Evolutionary conservation across 441 rosid species (phyloP), one percentile per base, ranked within the genome.

Genomic region (Eutrema salsugineum): DNA sequence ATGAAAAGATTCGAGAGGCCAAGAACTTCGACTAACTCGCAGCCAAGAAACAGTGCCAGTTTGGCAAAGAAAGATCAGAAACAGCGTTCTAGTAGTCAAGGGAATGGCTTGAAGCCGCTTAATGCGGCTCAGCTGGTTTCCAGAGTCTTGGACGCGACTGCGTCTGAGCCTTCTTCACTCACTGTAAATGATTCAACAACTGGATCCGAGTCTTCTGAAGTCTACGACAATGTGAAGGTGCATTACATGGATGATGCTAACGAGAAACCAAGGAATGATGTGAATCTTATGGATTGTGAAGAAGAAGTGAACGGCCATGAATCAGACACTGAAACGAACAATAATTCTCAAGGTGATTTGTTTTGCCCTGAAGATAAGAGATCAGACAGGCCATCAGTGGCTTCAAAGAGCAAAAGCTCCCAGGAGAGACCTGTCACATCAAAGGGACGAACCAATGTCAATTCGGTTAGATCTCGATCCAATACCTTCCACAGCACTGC

Each of bases 341-440:
- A 40, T 66, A 70, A 53, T 30, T 90, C 93, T 68, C 91, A 84
- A 38, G 89, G 86, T 35, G 93, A 90, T 73, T 67, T 82, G 5
- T 77, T 76, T 39, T 64, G 77, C 14, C 68, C 60, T 35, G 92
- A 90, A 64, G 92, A 86, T 64, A 89, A 86, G 82, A 89, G 72
- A 67, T 73, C 64, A 68, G 88, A 81, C 33, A 77, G 69, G 32
- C 70, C 73, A 69, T 55, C 76, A 10, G 54, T 66, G 65, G 81
- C 79, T 36, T 57, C 78, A 42, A 82, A 73, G 62, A 85, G 74
- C 22, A 83, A 77, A 69, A 77, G 68, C 72, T 72, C 84, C 5
- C 75, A 75, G 44, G 83, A 86, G 57, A 83, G 76, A 68, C 81
- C 84, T 6, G 32, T 46, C 5, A 81, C 74, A 60, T 76, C 87